Evolutionary conservation across 192 early-diverging fungal species (phyloP), one percentile per base, ranked within the genome.

Genomic region (Geranomyces variabilis): DNA sequence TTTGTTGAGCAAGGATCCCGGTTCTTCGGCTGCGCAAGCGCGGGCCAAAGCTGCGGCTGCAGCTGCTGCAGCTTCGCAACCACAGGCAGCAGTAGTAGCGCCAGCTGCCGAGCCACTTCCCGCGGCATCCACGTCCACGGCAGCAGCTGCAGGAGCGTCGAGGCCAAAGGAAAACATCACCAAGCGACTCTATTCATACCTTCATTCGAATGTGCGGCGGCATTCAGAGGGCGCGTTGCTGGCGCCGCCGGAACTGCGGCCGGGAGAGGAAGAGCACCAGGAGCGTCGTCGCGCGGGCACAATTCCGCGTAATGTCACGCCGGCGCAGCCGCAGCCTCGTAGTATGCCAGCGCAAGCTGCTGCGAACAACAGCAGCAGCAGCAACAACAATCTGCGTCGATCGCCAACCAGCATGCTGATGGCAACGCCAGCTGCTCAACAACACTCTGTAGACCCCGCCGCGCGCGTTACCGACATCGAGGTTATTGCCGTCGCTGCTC

Each of bases 1-100:
- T 60, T 64, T 84, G 22, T 66, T 73, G 58, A 61, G 66, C 41
- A 46, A 46, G 29, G 63, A 46, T 36, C 26, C 30, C 13, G 46
- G 12, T 10, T 47, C 46, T 19, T 13, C 10, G 19, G 46, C 46
- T 13, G 46, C 46, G 12, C 12, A 10, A n/a, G 17, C 17, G n/a
- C n/a, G 7, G n/a, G 51, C 46, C 51, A 26, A n/a, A n/a, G 51
- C 51, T 26, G 51, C 51, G 36, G 36, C 36, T 7, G 36, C 36
- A 41, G 36, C 36, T 41, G 36, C 36, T 41, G 36, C 36, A 7
- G 36, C 36, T n/a, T n/a, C 36, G 36, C 36, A 41, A 10, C 5
- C 36, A 41, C 36, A 10, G 3, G 36, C 36, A 3, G 36, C 36
- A 41, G 36, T 10, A 3, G 36, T 10, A 10, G 36, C 36, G 36